These are phyloP conservation scores for Pontederia paniculata DNA, from an alignment of 176 grass and related monocot genomes.

Conservation along the genomic window DNA sequence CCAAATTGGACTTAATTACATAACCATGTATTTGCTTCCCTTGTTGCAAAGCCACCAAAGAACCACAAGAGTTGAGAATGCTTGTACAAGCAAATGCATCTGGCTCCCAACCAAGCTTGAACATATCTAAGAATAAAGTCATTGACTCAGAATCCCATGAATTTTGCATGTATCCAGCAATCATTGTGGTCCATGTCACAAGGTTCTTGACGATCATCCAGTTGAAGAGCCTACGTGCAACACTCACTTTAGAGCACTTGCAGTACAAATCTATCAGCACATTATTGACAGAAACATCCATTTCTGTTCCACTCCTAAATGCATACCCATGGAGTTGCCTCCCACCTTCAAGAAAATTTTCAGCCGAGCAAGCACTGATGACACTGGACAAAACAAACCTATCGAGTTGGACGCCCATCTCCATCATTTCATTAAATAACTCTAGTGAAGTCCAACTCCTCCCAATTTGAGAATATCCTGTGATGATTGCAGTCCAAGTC, in stretches of 20 bases:
- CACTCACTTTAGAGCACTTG: conserved; percentile 43
- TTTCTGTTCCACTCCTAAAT: conserved; percentile 30
- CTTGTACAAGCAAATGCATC: conserved; percentile 67
- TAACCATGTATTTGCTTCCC: conserved; percentile 63
- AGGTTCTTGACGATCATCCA: conserved; percentile 33
- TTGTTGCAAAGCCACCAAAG: conserved; percentile 32
- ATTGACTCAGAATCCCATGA: conserved; percentile 45
- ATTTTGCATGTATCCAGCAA: conserved; percentile 65
- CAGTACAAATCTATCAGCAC: conserved; percentile 52
- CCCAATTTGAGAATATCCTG: conserved; percentile 43
- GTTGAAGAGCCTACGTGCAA: conserved; percentile 56
- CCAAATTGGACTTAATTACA: conserved; percentile 48
- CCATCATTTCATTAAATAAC: conserved; percentile 47
- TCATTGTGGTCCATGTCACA: conserved; percentile 85
- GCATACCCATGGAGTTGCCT: conserved; percentile 47
- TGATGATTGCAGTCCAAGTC: conserved; percentile 61
- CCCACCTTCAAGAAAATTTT: conserved; percentile 42
- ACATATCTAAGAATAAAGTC: conserved; percentile 47
- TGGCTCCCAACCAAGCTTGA: conserved; percentile 32
- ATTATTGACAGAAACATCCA: conserved; percentile 40
- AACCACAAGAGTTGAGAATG: conserved; percentile 54
- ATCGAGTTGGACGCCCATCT: conserved; percentile 29
- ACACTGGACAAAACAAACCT: conserved; percentile 54
- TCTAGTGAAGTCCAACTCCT: conserved; percentile 22
- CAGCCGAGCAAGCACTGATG: conserved; percentile 44